Evolutionary conservation across 2,329 filamentous ascomycete genomes (phyloP).

Genomic region (Colletotrichum lupini): DNA sequence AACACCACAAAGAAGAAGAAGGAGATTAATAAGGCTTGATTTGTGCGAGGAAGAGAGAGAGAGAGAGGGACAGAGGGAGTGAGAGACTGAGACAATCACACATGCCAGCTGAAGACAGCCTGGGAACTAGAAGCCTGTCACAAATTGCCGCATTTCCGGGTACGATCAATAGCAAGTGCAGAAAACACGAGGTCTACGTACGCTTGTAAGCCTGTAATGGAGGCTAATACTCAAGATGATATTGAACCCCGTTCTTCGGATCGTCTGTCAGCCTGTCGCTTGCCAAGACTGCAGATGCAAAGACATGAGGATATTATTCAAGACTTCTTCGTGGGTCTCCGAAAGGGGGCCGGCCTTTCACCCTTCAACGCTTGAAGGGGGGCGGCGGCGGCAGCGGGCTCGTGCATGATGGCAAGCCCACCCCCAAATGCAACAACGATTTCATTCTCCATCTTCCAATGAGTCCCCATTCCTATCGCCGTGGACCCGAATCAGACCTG

Average conservation of each 20-base stretch:
- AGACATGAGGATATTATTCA: constrained; percentile 35
- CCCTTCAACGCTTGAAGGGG: neutral
- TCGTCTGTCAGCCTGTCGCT: constrained; percentile 6
- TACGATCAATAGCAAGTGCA: neutral
- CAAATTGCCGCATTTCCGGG: constrained; percentile 11
- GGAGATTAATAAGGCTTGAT: neutral
- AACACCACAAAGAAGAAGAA: neutral
- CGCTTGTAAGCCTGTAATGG: neutral
- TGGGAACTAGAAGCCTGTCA: neutral
- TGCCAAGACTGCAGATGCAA: constrained; percentile 19
- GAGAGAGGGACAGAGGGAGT: neutral
- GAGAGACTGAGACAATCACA: neutral
- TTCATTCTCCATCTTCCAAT: neutral
- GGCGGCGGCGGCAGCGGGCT: neutral
- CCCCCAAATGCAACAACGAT: neutral
- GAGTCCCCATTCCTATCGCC: constrained; percentile 14
- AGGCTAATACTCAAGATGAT: neutral
- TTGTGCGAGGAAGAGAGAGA: neutral
- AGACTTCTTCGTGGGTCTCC: constrained; percentile 29
- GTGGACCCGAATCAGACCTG: neutral
- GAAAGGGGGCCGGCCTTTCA: neutral
- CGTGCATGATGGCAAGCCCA: constrained; percentile 23
- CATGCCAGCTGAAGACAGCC: neutral
- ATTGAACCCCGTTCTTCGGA: neutral
- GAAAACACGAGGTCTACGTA: neutral